Evolutionary conservation across 345 rosid species (phyloP).

Genomic region (Salix exigua): DNA sequence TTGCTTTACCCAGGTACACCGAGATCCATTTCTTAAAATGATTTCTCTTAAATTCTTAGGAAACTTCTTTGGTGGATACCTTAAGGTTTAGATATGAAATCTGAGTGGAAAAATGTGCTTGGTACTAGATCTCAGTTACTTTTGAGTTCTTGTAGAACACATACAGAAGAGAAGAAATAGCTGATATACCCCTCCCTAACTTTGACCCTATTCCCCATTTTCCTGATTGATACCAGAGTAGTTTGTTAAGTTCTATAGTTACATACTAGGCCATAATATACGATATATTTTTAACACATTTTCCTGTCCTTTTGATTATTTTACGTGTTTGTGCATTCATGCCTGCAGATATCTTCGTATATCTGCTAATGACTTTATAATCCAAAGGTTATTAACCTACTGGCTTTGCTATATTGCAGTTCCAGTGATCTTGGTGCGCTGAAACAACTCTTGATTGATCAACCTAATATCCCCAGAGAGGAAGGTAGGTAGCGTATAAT

Average conservation of each 20-base stretch:
- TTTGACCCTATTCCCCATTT: not conserved
- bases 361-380: not conserved
- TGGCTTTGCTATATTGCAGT: conserved; percentile 32
- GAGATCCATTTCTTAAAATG: not conserved
- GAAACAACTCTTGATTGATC: conserved; percentile 69
- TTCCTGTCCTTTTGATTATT: not conserved
- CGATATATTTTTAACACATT: not conserved
- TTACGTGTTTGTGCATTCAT: not conserved
- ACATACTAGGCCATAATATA: not conserved
- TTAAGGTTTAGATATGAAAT: not conserved
- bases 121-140: not conserved
- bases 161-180: not conserved
- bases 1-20: not conserved
- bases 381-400: not conserved
- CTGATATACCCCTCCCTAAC: not conserved
- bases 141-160: not conserved
- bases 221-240: not conserved
- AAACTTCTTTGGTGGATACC: not conserved
- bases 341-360: not conserved
- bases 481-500: conserved; percentile 45
- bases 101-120: not conserved
- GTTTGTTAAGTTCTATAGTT: not conserved
- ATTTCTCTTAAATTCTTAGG: not conserved
- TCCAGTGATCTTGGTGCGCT: conserved; percentile 53
- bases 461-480: conserved; percentile 68